A percentile compares a stretch with the other conserved stretches of the same genome.
Conservation (phyloP, 2,329 filamentous ascomycete genomes). For the Chaetomium sp. region DNA sequence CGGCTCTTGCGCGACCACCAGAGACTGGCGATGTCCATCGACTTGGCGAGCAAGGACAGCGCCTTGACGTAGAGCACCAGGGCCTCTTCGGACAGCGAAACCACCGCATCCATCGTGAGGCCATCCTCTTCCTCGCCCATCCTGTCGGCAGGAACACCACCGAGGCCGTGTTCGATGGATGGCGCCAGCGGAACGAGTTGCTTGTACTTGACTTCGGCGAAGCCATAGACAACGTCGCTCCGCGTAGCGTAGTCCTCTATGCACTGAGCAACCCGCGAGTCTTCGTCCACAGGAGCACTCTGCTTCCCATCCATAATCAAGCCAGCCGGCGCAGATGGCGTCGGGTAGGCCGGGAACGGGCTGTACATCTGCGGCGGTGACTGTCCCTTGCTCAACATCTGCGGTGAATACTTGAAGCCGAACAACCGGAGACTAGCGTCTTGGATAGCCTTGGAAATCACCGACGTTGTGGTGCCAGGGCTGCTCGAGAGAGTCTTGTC, state of each 20-base stretch:
- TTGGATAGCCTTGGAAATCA: slow-evolving; percentile 92
- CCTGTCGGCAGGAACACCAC: slow-evolving; percentile 60
- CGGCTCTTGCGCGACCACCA: slow-evolving; percentile 87
- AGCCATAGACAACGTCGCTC: slow-evolving; percentile 95
- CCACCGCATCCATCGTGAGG: slow-evolving; percentile 81
- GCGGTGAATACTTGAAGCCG: slow-evolving; percentile 69
- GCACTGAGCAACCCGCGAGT: slow-evolving; percentile 72
- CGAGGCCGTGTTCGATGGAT: slow-evolving; percentile 70
- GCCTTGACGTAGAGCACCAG: slow-evolving; percentile 96
- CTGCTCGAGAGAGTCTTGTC: slow-evolving; percentile 73
- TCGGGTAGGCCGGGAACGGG: slow-evolving; percentile 83
- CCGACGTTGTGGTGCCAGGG: slow-evolving; percentile 75
- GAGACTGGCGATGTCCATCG: slow-evolving; percentile 89
- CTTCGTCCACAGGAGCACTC: slow-evolving; percentile 70
- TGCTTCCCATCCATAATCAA: slow-evolving; percentile 69
- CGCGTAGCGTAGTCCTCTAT: slow-evolving; percentile 92
- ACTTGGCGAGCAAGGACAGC: slow-evolving; percentile 83
- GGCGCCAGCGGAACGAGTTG: slow-evolving; percentile 90
- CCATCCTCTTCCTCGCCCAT: slow-evolving; percentile 69
- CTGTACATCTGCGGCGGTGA: slow-evolving; percentile 77
- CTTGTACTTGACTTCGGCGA: slow-evolving; percentile 98
- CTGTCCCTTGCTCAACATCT: slow-evolving; percentile 61
- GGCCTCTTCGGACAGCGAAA: slow-evolving; percentile 89
- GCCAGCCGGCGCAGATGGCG: slow-evolving; percentile 60
- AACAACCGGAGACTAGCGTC: slow-evolving; percentile 80